Evolutionary conservation across 495 filamentous ascomycete species (phyloP), one percentile per base, ranked within the genome.

Genomic region (Rhizodiscina lignyota): DNA sequence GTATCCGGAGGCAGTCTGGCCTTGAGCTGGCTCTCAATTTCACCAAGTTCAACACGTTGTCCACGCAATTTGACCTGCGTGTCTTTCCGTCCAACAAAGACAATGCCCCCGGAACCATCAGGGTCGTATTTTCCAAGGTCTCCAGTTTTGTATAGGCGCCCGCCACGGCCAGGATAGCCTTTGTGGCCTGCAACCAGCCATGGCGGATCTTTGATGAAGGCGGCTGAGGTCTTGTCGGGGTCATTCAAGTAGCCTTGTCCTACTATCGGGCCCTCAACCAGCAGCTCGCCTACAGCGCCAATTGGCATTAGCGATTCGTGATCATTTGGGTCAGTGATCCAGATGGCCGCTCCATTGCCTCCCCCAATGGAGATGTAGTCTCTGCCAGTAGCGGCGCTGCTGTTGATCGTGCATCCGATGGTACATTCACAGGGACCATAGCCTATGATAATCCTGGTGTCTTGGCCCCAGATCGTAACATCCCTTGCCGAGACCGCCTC

Each of bases 191-290:
- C 49, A 2, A 50, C 30, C 4, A 45, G 11, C 63, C 66, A 71
- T 4, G 35, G 18, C 3, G 66, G 66, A 41, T 59, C 50, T 5
- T 64, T 44, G 21, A 72, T 60, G 36, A 69, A 71, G 4, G 50
- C 50, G 4, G 51, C 49, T 3, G 48, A 46, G 3, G 67, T 70
- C 39, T 63, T 66, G 3, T 55, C 55, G 0, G 49, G 47, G 20
- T 68, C 60, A 20, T 63, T 59, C 19, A 70, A 41, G 36, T 72
- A 74, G 2, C 64, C 65, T 28, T 59, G 51, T 23, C 58, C 66
- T 18, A 74, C 57, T 22, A 65, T 58, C 0, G 64, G 63, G 0
- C 69, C 67, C 42, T 70, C 62, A n/a, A 74, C 53, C 12, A 67
- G 53, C 15, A 74, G 39, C 42, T 72, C 69, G 1, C 68, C 68